Evolutionary conservation across 2,329 filamentous ascomycete species (phyloP), one percentile per base, ranked within the genome.

Genomic region (Microdochium nivale): DNA sequence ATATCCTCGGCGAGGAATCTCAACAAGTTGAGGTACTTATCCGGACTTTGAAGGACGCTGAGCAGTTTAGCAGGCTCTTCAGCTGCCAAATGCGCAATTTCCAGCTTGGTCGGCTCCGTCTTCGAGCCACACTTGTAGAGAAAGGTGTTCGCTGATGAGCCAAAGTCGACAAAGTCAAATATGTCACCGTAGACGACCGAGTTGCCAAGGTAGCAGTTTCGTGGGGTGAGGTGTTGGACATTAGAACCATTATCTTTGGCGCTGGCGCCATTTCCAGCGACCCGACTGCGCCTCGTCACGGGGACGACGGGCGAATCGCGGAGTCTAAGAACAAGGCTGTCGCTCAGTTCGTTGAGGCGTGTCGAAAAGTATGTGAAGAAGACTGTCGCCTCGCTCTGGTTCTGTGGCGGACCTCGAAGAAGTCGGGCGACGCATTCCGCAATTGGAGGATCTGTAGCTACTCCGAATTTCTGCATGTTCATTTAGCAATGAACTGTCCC

Each of bases 151-250:
- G 89, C 92, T 63, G 92, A 84, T 32, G 78, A 72, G 0, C 92
- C 90, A 70, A 96, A 99, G 65, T 97, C 88, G 14, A 97, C 91
- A 67, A 96, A 99, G 64, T 97, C 90, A 58, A 99, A 96, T 30
- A 99, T 95, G 30, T 95, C 88, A 11, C 83, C 87, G 61, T 95
- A 99, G 8, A 75, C 77, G 2, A 71, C 66, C 5, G 78, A 83
- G 25, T 58, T 84, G 9, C 94, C 94, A 2, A 99, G 76, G 65
- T 96, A 99, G 56, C 87, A 90, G 40, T 83, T 76, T 47, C 78
- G 79, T 4, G 94, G 92, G 16, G 80, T 76, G 46, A 90, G 76
- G 58, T 83, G 77, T 58, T 75, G 71, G 47, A 80, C 59, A 47
- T 62, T 61, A 3, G n/a, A n/a, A n/a, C n/a, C n/a, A n/a, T 7